Evolutionary conservation across 257 asterid genomes (phyloP).

Genomic region (Gynochthodes officinalis): DNA sequence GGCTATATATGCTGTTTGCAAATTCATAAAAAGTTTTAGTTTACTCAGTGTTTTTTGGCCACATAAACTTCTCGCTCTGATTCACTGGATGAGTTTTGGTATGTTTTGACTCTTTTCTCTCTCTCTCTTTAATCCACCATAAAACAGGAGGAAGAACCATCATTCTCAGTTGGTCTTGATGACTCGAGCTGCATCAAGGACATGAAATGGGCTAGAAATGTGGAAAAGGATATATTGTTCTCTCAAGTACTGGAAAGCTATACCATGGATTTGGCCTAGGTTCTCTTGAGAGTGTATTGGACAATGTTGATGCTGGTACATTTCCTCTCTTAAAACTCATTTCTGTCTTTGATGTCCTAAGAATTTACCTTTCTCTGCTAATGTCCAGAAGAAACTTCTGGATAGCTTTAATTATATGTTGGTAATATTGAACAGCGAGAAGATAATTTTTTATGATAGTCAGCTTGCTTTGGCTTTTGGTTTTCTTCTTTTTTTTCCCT

Average conservation of each 20-base stretch:
- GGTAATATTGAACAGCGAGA: neutral
- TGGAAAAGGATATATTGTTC: conserved; percentile 58
- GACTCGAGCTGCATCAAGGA: conserved; percentile 58
- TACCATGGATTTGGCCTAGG: conserved; percentile 73
- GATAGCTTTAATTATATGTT: neutral
- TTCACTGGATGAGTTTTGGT: neutral
- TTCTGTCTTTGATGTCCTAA: neutral
- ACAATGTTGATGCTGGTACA: conserved; percentile 78
- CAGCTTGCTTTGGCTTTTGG: neutral
- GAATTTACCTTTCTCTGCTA: neutral
- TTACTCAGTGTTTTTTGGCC: neutral
- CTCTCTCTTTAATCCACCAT: conserved; percentile 15
- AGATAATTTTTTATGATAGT: neutral
- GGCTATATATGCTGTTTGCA: neutral
- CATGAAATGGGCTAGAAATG: conserved; percentile 60
- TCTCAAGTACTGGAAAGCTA: conserved; percentile 58
- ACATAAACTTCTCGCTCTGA: neutral
- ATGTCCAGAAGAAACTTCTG: neutral
- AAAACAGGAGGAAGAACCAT: conserved; percentile 66
- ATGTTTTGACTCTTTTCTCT: conserved; percentile 1
- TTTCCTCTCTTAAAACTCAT: neutral
- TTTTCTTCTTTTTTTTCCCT: neutral
- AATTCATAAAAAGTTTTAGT: neutral
- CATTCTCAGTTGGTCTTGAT: conserved; percentile 66
- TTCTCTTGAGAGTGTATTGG: conserved; percentile 45